phyloP scores from a whole-genome alignment of 1,284 basidiomycete species.

The Pseudozyma hubeiensis region DNA sequence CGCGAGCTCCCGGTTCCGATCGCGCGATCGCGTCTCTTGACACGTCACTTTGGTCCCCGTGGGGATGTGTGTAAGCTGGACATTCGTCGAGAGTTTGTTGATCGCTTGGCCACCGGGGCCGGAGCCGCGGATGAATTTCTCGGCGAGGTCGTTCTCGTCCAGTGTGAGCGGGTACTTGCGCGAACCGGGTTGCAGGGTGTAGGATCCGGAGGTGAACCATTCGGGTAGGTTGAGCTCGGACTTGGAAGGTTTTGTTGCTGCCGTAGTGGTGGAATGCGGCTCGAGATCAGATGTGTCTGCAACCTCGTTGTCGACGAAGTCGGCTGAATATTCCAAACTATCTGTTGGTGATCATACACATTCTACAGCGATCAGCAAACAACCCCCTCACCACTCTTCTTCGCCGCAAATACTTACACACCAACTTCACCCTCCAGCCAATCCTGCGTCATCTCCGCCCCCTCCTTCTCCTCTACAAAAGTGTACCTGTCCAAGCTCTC shows the following conservation, averaged over 20 bases:
- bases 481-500: constrained; percentile 59
- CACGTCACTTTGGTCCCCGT: constrained; percentile 61
- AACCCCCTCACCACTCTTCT: neutral
- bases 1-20: constrained; percentile 58
- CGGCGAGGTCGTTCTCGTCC: constrained; percentile 58
- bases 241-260: constrained; percentile 3
- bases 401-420: constrained; percentile 47
- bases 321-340: constrained; percentile 22
- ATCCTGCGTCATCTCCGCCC: constrained; percentile 31
- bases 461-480: constrained; percentile 46
- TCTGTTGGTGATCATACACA: constrained; percentile 25
- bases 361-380: neutral
- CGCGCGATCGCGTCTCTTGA: constrained; percentile 58
- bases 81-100: constrained; percentile 65
- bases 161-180: constrained; percentile 61
- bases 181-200: constrained; percentile 46
- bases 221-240: constrained; percentile 25
- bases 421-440: constrained; percentile 66
- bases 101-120: constrained; percentile 67
- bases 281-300: neutral
- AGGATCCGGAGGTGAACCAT: constrained; percentile 57
- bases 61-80: constrained; percentile 57
- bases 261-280: neutral
- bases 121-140: constrained; percentile 65
- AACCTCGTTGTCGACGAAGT: constrained; percentile 8